Conservation (phyloP, 768 basidiomycete species). For the Xerocomellus intermedius region DNA sequence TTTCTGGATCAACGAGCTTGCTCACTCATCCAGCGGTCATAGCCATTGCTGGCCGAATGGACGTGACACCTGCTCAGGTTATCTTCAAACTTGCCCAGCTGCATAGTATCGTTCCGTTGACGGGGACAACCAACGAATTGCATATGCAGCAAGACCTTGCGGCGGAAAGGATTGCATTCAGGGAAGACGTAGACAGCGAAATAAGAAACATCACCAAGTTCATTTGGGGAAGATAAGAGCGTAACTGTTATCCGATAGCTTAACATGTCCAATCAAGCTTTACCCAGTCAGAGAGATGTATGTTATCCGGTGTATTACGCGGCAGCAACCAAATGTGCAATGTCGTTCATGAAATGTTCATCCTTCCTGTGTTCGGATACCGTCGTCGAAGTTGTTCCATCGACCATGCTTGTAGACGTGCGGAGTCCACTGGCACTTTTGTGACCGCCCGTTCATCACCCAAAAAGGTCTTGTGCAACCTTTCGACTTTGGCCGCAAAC, state of each 20-base stretch:
- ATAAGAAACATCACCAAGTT: slow-evolving; percentile 26
- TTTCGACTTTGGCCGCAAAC: slow-evolving; percentile 45
- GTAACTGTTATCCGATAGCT: neutral
- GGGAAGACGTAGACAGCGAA: slow-evolving; percentile 28
- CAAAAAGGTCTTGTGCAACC: slow-evolving; percentile 27
- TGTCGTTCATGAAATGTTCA: neutral
- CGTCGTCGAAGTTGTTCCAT: slow-evolving; percentile 24
- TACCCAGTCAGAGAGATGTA: slow-evolving; percentile 3
- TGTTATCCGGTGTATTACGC: slow-evolving; percentile 4
- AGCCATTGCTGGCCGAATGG: slow-evolving; percentile 43
- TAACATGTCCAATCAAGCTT: neutral
- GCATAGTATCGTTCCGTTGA: slow-evolving; percentile 66
- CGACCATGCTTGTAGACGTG: slow-evolving; percentile 20
- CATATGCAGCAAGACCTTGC: slow-evolving; percentile 71
- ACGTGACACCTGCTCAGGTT: slow-evolving; percentile 61
- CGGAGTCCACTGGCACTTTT: slow-evolving; percentile 14
- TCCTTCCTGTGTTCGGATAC: slow-evolving; percentile 10
- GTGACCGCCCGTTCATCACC: slow-evolving; percentile 21
- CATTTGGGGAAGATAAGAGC: slow-evolving; percentile 29
- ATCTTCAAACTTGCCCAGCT: slow-evolving; percentile 69
- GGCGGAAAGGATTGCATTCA: slow-evolving; percentile 38
- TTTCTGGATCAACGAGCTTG: slow-evolving; percentile 71
- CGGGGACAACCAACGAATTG: slow-evolving; percentile 64
- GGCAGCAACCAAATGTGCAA: neutral
- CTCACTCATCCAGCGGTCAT: slow-evolving; percentile 48